Evolutionary conservation across 2,329 filamentous ascomycete species (phyloP).

Genomic region (Pestalotiopsis sp.): DNA sequence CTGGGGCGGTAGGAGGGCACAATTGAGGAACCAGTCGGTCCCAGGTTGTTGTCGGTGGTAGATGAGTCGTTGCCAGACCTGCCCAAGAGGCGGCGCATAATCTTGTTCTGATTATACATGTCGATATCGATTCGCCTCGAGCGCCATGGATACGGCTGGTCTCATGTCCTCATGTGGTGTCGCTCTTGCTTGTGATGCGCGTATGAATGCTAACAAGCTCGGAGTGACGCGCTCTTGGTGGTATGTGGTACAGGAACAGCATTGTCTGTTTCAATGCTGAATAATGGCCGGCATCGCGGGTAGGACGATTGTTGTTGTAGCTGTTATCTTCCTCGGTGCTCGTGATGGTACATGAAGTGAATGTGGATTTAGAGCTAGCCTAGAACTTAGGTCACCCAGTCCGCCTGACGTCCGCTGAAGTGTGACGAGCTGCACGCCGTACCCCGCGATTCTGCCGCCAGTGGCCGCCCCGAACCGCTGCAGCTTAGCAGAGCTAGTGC

Average conservation of each 20-base stretch:
- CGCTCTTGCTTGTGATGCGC: background rate
- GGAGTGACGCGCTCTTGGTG: background rate
- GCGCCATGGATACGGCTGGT: slow-evolving; percentile 21
- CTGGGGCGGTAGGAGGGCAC: slow-evolving; percentile 50
- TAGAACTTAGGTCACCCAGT: background rate
- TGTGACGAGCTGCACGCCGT: background rate
- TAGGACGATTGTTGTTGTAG: background rate
- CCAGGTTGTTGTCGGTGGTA: slow-evolving; percentile 44
- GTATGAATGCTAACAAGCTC: background rate
- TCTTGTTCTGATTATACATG: slow-evolving; percentile 58
- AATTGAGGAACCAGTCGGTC: slow-evolving; percentile 47
- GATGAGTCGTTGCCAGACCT: slow-evolving; percentile 50
- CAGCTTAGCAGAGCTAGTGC: background rate
- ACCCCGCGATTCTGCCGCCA: slow-evolving; percentile 12
- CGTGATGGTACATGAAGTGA: background rate
- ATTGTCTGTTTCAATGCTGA: background rate
- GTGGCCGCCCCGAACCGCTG: background rate
- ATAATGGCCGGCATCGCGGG: background rate
- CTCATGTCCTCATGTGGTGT: slow-evolving; percentile 13
- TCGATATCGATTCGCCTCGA: slow-evolving; percentile 26
- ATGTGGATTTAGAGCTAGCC: background rate
- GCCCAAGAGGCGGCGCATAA: slow-evolving; percentile 63
- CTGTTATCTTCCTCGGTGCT: background rate
- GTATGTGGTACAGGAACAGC: background rate
- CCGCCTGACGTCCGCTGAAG: background rate